These are phyloP conservation scores for Scalesia atractyloides DNA, from an alignment of 129 eudicot species.

Conservation along the genomic window DNA sequence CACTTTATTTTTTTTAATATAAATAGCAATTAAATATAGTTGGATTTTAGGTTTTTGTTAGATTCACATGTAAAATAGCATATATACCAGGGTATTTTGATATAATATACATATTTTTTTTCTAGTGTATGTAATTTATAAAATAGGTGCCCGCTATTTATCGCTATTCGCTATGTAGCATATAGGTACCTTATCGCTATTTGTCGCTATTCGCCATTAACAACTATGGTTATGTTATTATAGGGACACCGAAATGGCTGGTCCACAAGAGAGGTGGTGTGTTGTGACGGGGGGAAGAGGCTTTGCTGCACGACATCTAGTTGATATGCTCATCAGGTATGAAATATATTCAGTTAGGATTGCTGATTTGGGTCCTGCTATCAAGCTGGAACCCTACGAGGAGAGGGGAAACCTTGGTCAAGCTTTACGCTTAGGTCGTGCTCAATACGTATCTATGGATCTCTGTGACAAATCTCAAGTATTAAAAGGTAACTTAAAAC, in stretches of 20 bases:
- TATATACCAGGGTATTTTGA: too few species aligned
- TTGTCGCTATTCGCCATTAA: too few species aligned
- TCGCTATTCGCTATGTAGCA: too few species aligned
- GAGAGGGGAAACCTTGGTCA: conserved; percentile 64
- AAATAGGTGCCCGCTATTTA: too few species aligned
- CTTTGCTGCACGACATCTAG: conserved; percentile 94
- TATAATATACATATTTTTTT: too few species aligned
- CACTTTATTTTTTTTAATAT: too few species aligned
- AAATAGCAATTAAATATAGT: too few species aligned
- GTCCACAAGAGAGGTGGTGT: conserved; percentile 76
- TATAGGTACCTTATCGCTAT: too few species aligned
- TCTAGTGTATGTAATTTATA: too few species aligned
- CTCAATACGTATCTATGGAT: conserved; percentile 73
- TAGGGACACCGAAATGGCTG: conserved; percentile 40
- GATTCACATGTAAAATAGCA: too few species aligned
- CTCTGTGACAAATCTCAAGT: conserved; percentile 85
- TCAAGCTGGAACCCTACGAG: conserved; percentile 64
- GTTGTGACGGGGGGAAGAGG: conserved; percentile 98
- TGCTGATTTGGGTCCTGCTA: conserved; percentile 70
- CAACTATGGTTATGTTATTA: too few species aligned
- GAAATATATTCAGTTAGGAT: conserved; percentile 72
- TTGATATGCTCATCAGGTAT: conserved; percentile 76
- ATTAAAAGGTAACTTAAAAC: conserved; percentile 47
- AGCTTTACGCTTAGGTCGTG: conserved; percentile 72
- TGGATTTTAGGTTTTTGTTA: too few species aligned